Base-by-base conservation (phyloP, 129 eudicot genomes). In the Tagetes patula region DNA sequence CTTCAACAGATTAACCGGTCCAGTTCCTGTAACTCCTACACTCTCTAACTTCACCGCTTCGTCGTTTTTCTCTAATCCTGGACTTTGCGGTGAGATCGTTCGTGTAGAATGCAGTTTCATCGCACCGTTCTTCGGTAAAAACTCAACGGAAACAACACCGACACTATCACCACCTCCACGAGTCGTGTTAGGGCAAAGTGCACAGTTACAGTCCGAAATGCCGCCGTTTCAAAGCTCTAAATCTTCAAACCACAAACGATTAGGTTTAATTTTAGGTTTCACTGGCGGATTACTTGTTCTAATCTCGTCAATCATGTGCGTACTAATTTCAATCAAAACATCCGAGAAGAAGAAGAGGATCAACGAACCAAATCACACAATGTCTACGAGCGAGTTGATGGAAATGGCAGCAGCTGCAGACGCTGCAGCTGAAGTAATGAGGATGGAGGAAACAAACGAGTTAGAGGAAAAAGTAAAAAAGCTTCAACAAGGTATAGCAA, bases 1-100 rank as follows among this genome's bases (percentile, higher is more conserved):
- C 1, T 67, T 46, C 43, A 93, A 93, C 52, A 77, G 46, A 2
- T 83, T 93, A 65, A 11, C 85, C 20, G 98, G 98, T 3, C 83
- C 96, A n/a, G 76, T 93, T 3, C 96, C 98, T 0, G 86, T 86
- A 2, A 90, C 98, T 8, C 67, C 81, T 3, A 71, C 89, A 1
- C 80, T 93, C 0, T 55, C 81, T 10, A 82, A 73, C 2, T 90
- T 93, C 65, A 65, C 75, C 0, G 27, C 62, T 2, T 65, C 92
- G 5, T 81, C 89, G 30, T 94, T 77, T 73, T 4, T 62, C 1
- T 14, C 45, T 8, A 94, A 94, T n/a, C 77, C 86, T 27, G 82
- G 89, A 7, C 92, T 94, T 0, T 94, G 98, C 20, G 98, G 98
- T 4, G 89, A 83, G 74, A 83, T 94, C 46, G 79, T 95, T 3